phyloP scores from a whole-genome alignment of 192 early-diverging fungal species.

The Podila verticillata region DNA sequence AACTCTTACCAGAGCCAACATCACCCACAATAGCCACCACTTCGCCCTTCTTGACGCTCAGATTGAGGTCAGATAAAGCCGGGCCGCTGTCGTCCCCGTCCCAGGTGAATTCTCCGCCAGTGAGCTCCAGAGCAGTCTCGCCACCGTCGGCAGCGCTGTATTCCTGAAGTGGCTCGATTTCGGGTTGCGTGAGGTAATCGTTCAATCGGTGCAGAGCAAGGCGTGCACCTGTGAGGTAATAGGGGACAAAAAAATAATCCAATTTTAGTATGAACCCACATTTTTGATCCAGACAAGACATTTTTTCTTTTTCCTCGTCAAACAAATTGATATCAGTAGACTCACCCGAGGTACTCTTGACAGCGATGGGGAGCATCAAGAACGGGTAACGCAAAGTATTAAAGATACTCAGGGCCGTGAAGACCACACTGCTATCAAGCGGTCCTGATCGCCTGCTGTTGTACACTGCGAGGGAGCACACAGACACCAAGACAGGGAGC shows the following conservation, averaged over 20 bases:
- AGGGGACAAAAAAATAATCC: slow-evolving; percentile 53
- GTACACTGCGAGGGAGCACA: slow-evolving; percentile 28
- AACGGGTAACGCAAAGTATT: slow-evolving; percentile 58
- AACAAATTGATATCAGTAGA: not conserved
- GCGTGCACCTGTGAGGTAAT: slow-evolving; percentile 13
- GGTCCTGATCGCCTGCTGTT: slow-evolving; percentile 30
- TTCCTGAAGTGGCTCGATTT: slow-evolving; percentile 58
- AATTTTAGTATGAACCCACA: slow-evolving; percentile 30
- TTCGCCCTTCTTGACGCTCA: slow-evolving; percentile 51
- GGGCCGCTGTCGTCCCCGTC: slow-evolving; percentile 69
- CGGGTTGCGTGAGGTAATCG: slow-evolving; percentile 42
- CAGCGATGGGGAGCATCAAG: slow-evolving; percentile 54
- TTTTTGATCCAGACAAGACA: not conserved
- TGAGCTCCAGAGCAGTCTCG: slow-evolving; percentile 17
- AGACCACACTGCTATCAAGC: slow-evolving; percentile 46
- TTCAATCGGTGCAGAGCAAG: slow-evolving; percentile 25
- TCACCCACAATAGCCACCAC: slow-evolving; percentile 83
- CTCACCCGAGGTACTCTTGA: slow-evolving; percentile 41
- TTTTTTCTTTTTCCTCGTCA: no score
- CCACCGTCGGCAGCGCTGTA: slow-evolving; percentile 34
- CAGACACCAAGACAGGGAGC: slow-evolving; percentile 53
- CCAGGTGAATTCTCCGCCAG: slow-evolving; percentile 53
- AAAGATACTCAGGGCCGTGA: slow-evolving; percentile 60
- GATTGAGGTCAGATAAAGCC: slow-evolving; percentile 44
- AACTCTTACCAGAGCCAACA: slow-evolving; percentile 86